Base-by-base conservation (phyloP, 441 rosid genomes). In the Cnidoscolus chayamansa region DNA sequence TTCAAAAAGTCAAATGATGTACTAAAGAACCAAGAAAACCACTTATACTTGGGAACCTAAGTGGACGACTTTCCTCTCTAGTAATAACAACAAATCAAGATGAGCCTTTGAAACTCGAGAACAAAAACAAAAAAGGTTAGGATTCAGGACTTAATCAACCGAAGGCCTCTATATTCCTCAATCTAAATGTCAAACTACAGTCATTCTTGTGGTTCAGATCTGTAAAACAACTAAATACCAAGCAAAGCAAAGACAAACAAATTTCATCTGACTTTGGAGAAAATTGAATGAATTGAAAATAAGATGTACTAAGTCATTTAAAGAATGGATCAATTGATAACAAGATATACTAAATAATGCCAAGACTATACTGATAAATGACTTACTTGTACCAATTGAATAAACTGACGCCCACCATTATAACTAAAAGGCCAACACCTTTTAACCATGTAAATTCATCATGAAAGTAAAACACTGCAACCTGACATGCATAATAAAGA, bases 361-460 rank as follows among this genome's bases (percentile, higher is more conserved):
- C 61, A 55, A 48, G 56, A 67, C 30, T 17, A 51, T 0, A 71
- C n/a, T 60, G 73, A 71, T 7, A 2, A 2, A 63, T 64, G 57
- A 91, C 99, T 93, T 89, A 95, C 99, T 91, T 95, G 96, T 87
- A 95, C 98, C 90, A 93, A 71, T 95, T 95, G 87, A 92, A 95
- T 75, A 95, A 84, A 81, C 97, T 78, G 76, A 95, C 97, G 50
- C 97, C 97, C 67, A 86, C 63, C 91, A 95, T 89, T 61, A 95
- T 95, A 40, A 85, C 84, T 76, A 86, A 37, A 59, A 95, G 97
- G 64, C 99, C 99, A 59, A 78, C 72, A 65, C 95, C 98, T 86
- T 93, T 95, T 70, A 91, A 81, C 99, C 95, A 90, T 31, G 97
- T 93, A 80, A 95, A 95, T 64, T 88, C 86, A 60, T 93, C 99